Evolutionary conservation across 2,329 filamentous ascomycete species (phyloP).

Genomic region (Cytospora piceae): DNA sequence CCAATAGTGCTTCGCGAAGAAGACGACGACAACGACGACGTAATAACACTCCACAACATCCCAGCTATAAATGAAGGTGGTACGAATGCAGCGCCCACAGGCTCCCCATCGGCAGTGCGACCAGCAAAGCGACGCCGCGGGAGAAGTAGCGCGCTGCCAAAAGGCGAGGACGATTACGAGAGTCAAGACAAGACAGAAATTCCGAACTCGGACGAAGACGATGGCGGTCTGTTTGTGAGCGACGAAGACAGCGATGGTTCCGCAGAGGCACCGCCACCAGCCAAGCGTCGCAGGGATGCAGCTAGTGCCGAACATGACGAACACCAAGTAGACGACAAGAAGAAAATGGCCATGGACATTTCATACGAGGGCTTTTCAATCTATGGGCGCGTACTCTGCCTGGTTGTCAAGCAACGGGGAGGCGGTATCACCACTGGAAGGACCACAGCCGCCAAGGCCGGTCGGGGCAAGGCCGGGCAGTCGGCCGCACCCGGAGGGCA

Average conservation of each 20-base stretch:
- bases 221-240: slow-evolving; percentile 32
- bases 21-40: slow-evolving; percentile 60
- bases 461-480: slow-evolving; percentile 34
- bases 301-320: slow-evolving; percentile 35
- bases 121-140: slow-evolving; percentile 39
- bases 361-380: slow-evolving; percentile 96
- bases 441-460: slow-evolving; percentile 18
- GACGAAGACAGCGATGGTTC: slow-evolving; percentile 39
- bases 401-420: slow-evolving; percentile 77
- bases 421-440: slow-evolving; percentile 37
- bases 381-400: slow-evolving; percentile 87
- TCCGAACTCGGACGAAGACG: slow-evolving; percentile 28
- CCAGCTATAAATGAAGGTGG: slow-evolving; percentile 47
- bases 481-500: slow-evolving; percentile 54
- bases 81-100: slow-evolving; percentile 36
- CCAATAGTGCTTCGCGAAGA: slow-evolving; percentile 56
- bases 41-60: slow-evolving; percentile 58
- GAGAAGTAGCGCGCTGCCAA: slow-evolving; percentile 37
- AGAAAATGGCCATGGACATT: slow-evolving; percentile 85
- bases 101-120: slow-evolving; percentile 31
- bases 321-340: slow-evolving; percentile 70
- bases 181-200: slow-evolving; percentile 38
- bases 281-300: slow-evolving; percentile 50
- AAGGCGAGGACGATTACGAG: slow-evolving; percentile 40
- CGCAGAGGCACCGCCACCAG: slow-evolving; percentile 47